phyloP scores from a whole-genome alignment of 2,329 filamentous ascomycete species.

The Calonectria multiphialidica region DNA sequence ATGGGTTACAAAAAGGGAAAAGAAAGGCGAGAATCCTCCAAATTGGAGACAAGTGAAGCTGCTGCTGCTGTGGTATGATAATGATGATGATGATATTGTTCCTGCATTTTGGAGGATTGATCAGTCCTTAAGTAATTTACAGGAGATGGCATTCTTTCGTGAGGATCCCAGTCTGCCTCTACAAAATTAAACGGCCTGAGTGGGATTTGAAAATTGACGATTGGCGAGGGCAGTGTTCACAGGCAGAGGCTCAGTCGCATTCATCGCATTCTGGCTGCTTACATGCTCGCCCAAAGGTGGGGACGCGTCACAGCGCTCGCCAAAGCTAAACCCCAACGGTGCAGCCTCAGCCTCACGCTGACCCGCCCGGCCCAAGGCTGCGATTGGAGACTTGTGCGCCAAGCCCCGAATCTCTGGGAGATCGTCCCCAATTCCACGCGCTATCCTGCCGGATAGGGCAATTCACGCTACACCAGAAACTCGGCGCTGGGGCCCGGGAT shows the following conservation, averaged over 20 bases:
- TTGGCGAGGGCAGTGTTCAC: conserved; percentile 22
- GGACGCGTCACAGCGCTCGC: conserved; percentile 20
- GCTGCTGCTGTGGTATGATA: background rate
- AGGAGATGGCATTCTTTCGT: background rate
- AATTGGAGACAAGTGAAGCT: background rate
- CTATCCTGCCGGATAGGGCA: background rate
- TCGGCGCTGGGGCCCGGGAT: background rate
- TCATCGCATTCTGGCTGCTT: conserved; percentile 4
- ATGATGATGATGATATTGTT: conserved; percentile 6
- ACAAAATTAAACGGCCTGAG: background rate
- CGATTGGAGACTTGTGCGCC: background rate
- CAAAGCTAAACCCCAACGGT: conserved; percentile 26
- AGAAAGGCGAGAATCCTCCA: background rate
- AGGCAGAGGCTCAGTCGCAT: background rate
- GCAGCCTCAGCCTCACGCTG: conserved; percentile 13
- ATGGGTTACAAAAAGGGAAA: background rate
- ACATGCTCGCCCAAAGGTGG: background rate
- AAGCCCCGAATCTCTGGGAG: conserved; percentile 6
- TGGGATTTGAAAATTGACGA: conserved; percentile 14
- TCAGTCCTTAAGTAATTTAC: conserved; percentile 31
- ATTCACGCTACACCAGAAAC: background rate
- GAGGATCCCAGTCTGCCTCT: background rate
- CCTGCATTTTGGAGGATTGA: background rate
- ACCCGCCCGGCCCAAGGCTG: background rate
- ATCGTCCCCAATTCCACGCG: background rate